Percentiles rank a stretch among this genome's conserved stretches.
These are phyloP conservation scores for Termitomyces sp. DNA, from an alignment of 768 basidiomycete genomes.

Conservation along the genomic window DNA sequence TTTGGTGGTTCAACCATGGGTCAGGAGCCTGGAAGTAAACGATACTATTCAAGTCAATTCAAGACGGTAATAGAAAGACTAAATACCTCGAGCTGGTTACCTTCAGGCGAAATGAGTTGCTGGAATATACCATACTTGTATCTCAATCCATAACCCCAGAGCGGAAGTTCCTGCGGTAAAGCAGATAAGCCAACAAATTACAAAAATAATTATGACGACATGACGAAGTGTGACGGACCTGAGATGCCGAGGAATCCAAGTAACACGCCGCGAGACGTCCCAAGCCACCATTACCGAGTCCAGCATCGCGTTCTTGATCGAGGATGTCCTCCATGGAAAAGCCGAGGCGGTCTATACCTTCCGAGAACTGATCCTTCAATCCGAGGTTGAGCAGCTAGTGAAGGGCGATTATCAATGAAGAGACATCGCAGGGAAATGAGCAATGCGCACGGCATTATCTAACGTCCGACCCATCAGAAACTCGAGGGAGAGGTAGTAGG, in stretches of 20 bases:
- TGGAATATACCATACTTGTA: constrained; percentile 98
- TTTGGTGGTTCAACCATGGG: constrained; percentile 85
- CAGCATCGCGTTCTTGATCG: constrained; percentile 89
- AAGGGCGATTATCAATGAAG: constrained; percentile 1
- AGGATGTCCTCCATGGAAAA: constrained; percentile 87
- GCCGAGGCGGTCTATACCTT: constrained; percentile 71
- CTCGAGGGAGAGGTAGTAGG: constrained; percentile 95
- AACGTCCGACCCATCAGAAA: constrained; percentile 83
- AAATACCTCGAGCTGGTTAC: constrained; percentile 67
- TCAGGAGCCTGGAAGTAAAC: constrained; percentile 61
- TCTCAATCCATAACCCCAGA: constrained; percentile 92
- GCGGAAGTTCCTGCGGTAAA: constrained; percentile 60
- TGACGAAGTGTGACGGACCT: constrained; percentile 62
- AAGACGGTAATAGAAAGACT: background rate
- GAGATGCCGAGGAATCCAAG: constrained; percentile 85
- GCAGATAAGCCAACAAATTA: constrained; percentile 17
- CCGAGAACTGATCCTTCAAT: constrained; percentile 67
- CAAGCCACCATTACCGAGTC: constrained; percentile 90
- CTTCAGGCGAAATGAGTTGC: constrained; percentile 80
- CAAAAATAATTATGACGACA: constrained; percentile 36
- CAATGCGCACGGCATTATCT: constrained; percentile 50
- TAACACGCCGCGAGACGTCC: constrained; percentile 98
- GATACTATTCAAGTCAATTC: background rate
- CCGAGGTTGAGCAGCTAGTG: constrained; percentile 82
- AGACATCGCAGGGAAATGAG: constrained; percentile 42